Percentiles rank a stretch among this genome's conserved stretches.
These are phyloP conservation scores for Plasmodium falciparum DNA, from an alignment of 169 alveolate genomes.

Conservation along the genomic window DNA sequence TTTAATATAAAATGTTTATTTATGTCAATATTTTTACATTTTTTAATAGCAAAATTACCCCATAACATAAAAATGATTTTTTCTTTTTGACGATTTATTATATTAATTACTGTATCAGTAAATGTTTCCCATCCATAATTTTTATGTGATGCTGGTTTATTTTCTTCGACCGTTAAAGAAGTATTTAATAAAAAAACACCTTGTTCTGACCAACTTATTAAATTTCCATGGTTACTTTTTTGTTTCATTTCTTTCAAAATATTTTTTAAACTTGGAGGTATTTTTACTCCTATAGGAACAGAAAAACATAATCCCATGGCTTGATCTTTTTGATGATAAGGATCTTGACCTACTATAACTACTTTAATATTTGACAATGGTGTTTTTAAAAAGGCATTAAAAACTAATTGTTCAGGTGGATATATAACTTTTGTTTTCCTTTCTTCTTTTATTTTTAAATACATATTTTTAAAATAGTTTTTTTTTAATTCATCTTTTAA, in stretches of 20 bases:
- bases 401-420: conserved; percentile 90
- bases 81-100: conserved; percentile 87
- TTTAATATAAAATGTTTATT: conserved; percentile 92
- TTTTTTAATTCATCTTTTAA: conserved; percentile 83
- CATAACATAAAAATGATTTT: conserved; percentile 92
- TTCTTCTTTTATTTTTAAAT: conserved; percentile 85
- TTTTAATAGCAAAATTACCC: conserved; percentile 96
- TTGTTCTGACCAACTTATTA: conserved; percentile 97
- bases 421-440: conserved; percentile 81
- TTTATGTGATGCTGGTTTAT: conserved; percentile 75
- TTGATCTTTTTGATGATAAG: conserved; percentile 97
- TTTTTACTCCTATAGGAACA: conserved; percentile 94
- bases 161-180: conserved; percentile 92
- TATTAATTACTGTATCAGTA: conserved; percentile 91
- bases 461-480: conserved; percentile 84
- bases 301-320: conserved; percentile 99
- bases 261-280: conserved; percentile 98
- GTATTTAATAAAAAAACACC: conserved; percentile 98
- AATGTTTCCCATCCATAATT: conserved; percentile 93
- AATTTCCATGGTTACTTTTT: conserved; percentile 95
- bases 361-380: conserved; percentile 92
- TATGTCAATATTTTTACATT: conserved; percentile 91
- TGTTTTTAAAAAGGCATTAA: conserved; percentile 89
- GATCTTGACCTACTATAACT: conserved; percentile 99
- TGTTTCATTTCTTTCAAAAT: conserved; percentile 95